These are phyloP conservation scores for Lactarius psammicola DNA, from an alignment of 768 basidiomycete genomes.

Conservation along the genomic window DNA sequence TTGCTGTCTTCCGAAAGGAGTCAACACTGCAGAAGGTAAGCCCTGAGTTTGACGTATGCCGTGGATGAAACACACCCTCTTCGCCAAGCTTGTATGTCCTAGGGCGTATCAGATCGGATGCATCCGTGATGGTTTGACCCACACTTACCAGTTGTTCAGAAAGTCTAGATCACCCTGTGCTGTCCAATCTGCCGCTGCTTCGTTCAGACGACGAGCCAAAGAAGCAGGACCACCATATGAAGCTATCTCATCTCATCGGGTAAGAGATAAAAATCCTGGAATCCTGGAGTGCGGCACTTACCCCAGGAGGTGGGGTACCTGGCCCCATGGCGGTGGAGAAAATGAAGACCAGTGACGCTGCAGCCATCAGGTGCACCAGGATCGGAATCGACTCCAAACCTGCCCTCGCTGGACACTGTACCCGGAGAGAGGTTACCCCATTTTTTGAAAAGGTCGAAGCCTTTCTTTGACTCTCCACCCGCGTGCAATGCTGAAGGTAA, in stretches of 20 bases:
- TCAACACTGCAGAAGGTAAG: slow-evolving; percentile 54
- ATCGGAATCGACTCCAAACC: slow-evolving; percentile 71
- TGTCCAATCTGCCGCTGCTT: slow-evolving; percentile 56
- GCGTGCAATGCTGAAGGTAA: slow-evolving; percentile 40
- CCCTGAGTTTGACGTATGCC: neutral
- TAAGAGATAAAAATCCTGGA: slow-evolving; percentile 9
- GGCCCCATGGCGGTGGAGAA: slow-evolving; percentile 82
- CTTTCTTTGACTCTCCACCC: slow-evolving; percentile 30
- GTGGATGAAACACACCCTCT: slow-evolving; percentile 52
- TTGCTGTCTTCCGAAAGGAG: slow-evolving; percentile 89
- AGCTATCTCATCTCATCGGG: slow-evolving; percentile 40
- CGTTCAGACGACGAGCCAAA: slow-evolving; percentile 55
- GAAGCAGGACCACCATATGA: slow-evolving; percentile 61
- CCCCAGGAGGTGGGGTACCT: slow-evolving; percentile 63
- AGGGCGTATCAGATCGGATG: slow-evolving; percentile 2
- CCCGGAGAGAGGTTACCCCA: slow-evolving; percentile 89
- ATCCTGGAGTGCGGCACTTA: slow-evolving; percentile 36
- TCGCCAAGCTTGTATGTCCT: slow-evolving; percentile 91
- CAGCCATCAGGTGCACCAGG: slow-evolving; percentile 71
- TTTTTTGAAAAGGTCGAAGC: slow-evolving; percentile 67
- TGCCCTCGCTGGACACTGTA: slow-evolving; percentile 62
- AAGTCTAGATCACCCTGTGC: slow-evolving; percentile 67
- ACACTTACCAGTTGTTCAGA: slow-evolving; percentile 73
- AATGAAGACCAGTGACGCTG: slow-evolving; percentile 67
- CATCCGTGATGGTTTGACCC: neutral